Conservation (phyloP, 2,329 filamentous ascomycete species). For the Magnaporthales sp. region DNA sequence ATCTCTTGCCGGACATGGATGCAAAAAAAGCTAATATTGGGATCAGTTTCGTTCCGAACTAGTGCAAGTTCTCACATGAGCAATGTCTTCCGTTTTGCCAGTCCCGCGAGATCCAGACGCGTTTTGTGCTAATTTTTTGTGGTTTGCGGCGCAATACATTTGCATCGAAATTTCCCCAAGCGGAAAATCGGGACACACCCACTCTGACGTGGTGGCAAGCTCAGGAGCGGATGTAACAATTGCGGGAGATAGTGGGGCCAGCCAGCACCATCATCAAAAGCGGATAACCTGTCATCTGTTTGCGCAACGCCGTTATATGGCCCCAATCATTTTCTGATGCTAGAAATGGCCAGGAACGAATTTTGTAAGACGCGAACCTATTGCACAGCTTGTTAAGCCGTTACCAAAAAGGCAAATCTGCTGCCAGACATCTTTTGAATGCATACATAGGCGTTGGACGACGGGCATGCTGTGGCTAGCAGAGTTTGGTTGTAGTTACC, state of each 20-base stretch:
- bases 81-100: background rate
- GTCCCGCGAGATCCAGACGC: background rate
- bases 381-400: background rate
- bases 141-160: background rate
- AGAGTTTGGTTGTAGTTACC: background rate
- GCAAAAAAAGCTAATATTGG: slow-evolving; percentile 1
- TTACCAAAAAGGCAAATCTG: background rate
- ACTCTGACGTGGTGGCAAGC: background rate
- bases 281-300: background rate
- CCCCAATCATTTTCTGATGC: background rate
- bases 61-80: background rate
- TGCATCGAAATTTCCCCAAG: background rate
- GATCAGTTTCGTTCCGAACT: background rate
- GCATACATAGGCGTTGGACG: background rate
- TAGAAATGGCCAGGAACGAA: too few relatives aligned
- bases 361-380: background rate
- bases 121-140: background rate
- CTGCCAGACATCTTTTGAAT: background rate
- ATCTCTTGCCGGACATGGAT: slow-evolving; percentile 71
- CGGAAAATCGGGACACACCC: background rate
- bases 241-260: background rate
- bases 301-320: background rate
- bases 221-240: background rate
- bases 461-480: background rate
- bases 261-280: too few relatives aligned